Evolutionary conservation across 2,329 filamentous ascomycete genomes (phyloP).

Genomic region (Exophiala alcalophila): DNA sequence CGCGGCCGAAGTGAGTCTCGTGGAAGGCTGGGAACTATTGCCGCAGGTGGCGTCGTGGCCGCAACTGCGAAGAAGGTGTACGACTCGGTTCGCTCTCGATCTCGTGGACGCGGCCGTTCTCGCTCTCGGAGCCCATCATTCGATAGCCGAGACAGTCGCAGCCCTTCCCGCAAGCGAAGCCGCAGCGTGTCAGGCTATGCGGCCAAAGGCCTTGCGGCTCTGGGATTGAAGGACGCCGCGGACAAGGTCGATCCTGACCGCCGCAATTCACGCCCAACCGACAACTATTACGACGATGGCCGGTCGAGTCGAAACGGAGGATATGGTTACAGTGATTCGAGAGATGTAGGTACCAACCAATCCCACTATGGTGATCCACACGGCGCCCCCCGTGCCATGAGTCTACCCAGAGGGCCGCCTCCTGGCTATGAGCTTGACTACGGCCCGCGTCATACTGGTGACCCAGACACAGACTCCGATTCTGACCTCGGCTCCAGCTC

Average conservation of each 20-base stretch:
- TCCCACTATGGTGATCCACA: conserved; percentile 29
- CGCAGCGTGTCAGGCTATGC: conserved; percentile 47
- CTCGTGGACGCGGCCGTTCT: conserved; percentile 39
- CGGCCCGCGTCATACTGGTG: conserved; percentile 29
- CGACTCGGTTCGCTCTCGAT: conserved; percentile 44
- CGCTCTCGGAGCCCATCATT: conserved; percentile 48
- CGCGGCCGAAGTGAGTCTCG: conserved; percentile 44
- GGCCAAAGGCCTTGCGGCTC: conserved; percentile 43
- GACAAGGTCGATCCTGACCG: conserved; percentile 33
- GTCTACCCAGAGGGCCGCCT: conserved; percentile 28
- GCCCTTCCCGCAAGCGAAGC: conserved; percentile 47
- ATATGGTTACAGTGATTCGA: conserved; percentile 37
- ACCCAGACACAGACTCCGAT: conserved; percentile 41
- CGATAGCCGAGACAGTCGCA: conserved; percentile 55
- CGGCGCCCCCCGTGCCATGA: conserved; percentile 29
- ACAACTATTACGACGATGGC: conserved; percentile 44
- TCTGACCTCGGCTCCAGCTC: conserved; percentile 56
- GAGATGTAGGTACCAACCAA: conserved; percentile 45
- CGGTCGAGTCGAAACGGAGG: conserved; percentile 35
- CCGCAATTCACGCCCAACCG: conserved; percentile 35
- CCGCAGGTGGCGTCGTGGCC: conserved; percentile 44
- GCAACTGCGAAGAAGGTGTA: conserved; percentile 49
- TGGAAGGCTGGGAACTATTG: conserved; percentile 42
- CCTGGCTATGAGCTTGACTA: conserved; percentile 27
- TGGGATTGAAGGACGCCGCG: conserved; percentile 41